Conservation (phyloP, 2,329 filamentous ascomycete genomes). For the Neonectria ditissima region DNA sequence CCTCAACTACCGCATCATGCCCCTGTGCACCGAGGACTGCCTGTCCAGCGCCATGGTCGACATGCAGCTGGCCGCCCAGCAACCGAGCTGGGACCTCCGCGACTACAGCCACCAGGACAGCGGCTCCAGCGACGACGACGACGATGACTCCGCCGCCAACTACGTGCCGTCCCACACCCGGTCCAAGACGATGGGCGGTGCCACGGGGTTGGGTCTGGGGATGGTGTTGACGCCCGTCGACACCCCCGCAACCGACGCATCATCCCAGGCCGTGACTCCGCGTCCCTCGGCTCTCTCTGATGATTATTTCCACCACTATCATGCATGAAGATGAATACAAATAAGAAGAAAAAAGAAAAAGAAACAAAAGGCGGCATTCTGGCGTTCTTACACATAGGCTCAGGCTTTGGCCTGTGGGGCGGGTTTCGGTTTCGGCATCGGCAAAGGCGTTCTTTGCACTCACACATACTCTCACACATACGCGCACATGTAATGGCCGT, state of each 20-base stretch:
- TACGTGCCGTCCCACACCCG: conserved; percentile 50
- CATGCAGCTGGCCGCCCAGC: conserved; percentile 69
- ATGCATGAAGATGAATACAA: conserved; percentile 30
- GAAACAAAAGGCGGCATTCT: conserved; percentile 27
- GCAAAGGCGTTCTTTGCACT: conserved; percentile 19
- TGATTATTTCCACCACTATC: conserved; percentile 43
- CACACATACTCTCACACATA: neutral
- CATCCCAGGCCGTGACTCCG: conserved; percentile 32
- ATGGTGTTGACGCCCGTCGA: conserved; percentile 45
- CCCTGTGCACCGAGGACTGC: conserved; percentile 67
- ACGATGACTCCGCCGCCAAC: conserved; percentile 38
- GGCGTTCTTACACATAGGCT: conserved; percentile 33
- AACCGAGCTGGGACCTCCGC: conserved; percentile 44
- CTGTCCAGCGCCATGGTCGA: conserved; percentile 71
- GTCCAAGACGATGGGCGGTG: conserved; percentile 50
- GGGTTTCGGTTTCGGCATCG: conserved; percentile 7
- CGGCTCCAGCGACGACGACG: conserved; percentile 44
- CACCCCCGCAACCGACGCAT: conserved; percentile 34
- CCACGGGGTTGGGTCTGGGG: conserved; percentile 40
- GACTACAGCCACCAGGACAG: conserved; percentile 48
- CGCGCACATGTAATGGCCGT: conserved; percentile 13
- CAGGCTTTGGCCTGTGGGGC: neutral
- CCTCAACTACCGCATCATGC: conserved; percentile 72
- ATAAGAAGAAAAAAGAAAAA: conserved; percentile 11
- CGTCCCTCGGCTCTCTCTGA: conserved; percentile 34